Evolutionary conservation across 2,329 filamentous ascomycete species (phyloP), one percentile per base, ranked within the genome.

Genomic region (Colletotrichum spinosum): DNA sequence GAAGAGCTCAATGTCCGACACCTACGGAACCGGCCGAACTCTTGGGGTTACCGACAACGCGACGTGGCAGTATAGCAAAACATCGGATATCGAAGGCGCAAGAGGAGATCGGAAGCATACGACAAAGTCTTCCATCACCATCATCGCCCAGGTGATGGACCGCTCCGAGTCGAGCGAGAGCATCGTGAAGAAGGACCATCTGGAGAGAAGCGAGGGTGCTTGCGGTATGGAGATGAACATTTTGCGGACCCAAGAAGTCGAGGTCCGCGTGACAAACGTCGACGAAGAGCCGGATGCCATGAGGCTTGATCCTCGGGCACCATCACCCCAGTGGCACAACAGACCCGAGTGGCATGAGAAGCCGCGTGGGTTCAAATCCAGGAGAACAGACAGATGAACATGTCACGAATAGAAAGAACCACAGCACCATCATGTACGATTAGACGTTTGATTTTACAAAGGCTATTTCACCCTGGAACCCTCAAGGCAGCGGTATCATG

Each of bases 141-240:
- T 54, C 17, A 60, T 55, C 3, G n/a, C 55, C 7, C n/a, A 39
- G 1, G 17, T n/a, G 49, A 55, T 41, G 33, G 38, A 34, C 25
- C 50, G 55, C 8, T 60, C 50, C 5, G 56, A 60, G 42, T 64
- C 60, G 11, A 60, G 55, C 25, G 60, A 60, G 13, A 60, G 60
- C 44, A 50, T 60, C 12, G 15, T 60, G 2, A 33, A 44, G 38
- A 64, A 38, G 37, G 35, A 54, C 5, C 49, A 50, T 5, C 6
- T 11, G n/a, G 42, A 42, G 8, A 38, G 44, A 1, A 45, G 5
- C 35, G 42, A 38, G 1, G n/a, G 17, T 11, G 35, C 11, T 15
- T 13, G 4, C 4, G 60, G 33, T 11, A n/a, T 60, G n/a, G 55
- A 64, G 11, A 54, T 64, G 60, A 53, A 55, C 5, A 64, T 64